Base-by-base conservation (phyloP, 2,329 filamentous ascomycete species). In the Colletotrichum australisinense region DNA sequence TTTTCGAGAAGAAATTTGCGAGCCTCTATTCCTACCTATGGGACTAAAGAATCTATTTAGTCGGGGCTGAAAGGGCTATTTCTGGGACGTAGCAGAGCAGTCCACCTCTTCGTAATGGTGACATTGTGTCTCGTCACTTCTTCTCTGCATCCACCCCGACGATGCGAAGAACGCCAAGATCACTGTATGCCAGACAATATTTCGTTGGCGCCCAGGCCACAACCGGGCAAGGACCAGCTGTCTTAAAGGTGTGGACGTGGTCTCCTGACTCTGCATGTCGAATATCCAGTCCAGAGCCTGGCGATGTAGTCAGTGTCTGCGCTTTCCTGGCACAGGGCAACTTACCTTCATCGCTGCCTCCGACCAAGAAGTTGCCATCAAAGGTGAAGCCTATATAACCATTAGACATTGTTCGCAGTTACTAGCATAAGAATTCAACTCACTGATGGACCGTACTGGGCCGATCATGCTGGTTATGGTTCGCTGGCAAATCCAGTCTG, bases 151-250 rank as follows among this genome's bases (percentile, higher is more conserved):
- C 89, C 49, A 89, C 83, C 12, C 92, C 92, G 60, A 94, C 86
- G 70, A 95, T 94, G 78, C 92, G 91, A 71, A 95, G 81, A 63
- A 88, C 88, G 1, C 92, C 92, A 46, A 90, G 82, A 78, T 95
- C 93, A 65, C 90, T 90, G 80, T 94, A 95, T 2, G 93, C 94
- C 72, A 96, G 83, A 76, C 89, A 91, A 80, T 95, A 95, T 69
- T 91, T 87, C 55, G 89, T 92, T 2, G 94, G 94, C 75, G 94
- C 93, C 93, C 93, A 95, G 3, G 92, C 89, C 8, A 95, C 92
- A 12, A 93, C 88, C 1, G 91, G 89, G 67, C 89, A 91, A 14
- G 92, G 84, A 26, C 90, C 88, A 1, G 86, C 85, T 11, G 93
- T 93, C 81, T 94, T 94, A 76, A 95, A 88, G 2, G 88, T 93